Evolutionary conservation across 768 basidiomycete genomes (phyloP).

Genomic region (Erythrobasidium yunnanense): DNA sequence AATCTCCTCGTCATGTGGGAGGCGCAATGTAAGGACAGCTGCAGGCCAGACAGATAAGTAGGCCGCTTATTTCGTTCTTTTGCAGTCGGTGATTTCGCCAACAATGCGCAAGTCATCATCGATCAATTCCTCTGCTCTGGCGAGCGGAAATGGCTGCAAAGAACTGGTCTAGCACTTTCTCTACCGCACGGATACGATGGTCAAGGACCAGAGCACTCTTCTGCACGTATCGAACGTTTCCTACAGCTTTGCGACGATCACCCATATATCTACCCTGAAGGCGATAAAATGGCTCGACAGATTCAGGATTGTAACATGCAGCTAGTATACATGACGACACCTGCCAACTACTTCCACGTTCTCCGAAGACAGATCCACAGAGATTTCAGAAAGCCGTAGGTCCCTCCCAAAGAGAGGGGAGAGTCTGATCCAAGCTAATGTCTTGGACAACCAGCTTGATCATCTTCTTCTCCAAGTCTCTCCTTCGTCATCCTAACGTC

Average conservation of each 20-base stretch:
- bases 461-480: conserved; percentile 90
- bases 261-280: conserved; percentile 74
- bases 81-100: conserved; percentile 81
- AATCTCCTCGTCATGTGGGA: conserved; percentile 92
- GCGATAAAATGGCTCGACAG: conserved; percentile 80
- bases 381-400: conserved; percentile 77
- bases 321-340: conserved; percentile 92
- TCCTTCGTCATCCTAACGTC: conserved; percentile 87
- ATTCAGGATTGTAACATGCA: conserved; percentile 99
- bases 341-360: conserved; percentile 72
- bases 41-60: not conserved
- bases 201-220: conserved; percentile 96
- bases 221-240: conserved; percentile 88
- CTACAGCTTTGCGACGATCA: conserved; percentile 96
- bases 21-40: conserved; percentile 55
- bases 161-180: conserved; percentile 71
- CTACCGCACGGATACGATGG: conserved; percentile 82
- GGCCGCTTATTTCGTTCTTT: not conserved
- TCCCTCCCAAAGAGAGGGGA: no score
- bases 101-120: conserved; percentile 94
- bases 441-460: conserved; percentile 54
- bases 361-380: conserved; percentile 92
- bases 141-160: conserved; percentile 94
- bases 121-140: conserved; percentile 98
- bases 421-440: no score